Percentiles rank a stretch among this genome's conserved stretches.
phyloP scores from a whole-genome alignment of 495 filamentous ascomycete genomes.

The Penicillium flavigenum region DNA sequence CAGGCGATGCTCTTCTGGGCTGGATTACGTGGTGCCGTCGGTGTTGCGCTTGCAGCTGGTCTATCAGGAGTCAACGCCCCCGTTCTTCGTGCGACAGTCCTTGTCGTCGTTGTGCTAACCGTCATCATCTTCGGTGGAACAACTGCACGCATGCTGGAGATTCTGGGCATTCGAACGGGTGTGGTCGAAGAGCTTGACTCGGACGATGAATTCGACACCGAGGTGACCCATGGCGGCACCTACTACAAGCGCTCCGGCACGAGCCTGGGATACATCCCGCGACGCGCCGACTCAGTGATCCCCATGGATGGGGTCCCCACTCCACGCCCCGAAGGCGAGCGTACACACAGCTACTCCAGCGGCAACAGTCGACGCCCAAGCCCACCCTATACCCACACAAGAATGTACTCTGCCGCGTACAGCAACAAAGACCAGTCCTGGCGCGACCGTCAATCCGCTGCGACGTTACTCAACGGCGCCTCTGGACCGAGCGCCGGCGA shows the following conservation, averaged over 20 bases:
- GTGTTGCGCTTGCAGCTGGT: slow-evolving; percentile 92
- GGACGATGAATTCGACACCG: slow-evolving; percentile 98
- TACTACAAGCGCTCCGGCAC: slow-evolving; percentile 74
- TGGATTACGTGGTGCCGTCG: slow-evolving; percentile 90
- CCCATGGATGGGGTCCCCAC: slow-evolving; percentile 52
- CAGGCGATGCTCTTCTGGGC: slow-evolving; percentile 99
- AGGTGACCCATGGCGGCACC: slow-evolving; percentile 70
- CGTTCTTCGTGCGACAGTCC: slow-evolving; percentile 82
- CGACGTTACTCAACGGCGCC: slow-evolving; percentile 36
- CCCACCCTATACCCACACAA: slow-evolving; percentile 43
- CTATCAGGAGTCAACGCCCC: slow-evolving; percentile 73
- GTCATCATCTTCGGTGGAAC: slow-evolving; percentile 99
- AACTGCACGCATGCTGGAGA: slow-evolving; percentile 97
- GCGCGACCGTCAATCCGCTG: slow-evolving; percentile 44
- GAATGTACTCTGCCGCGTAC: slow-evolving; percentile 64
- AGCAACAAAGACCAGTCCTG: slow-evolving; percentile 37
- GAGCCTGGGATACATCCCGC: slow-evolving; percentile 74
- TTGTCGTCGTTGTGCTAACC: slow-evolving; percentile 95
- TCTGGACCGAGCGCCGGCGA: slow-evolving; percentile 43
- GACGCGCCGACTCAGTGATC: slow-evolving; percentile 54
- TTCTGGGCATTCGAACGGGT: slow-evolving; percentile 87
- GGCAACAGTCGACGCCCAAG: slow-evolving; percentile 52
- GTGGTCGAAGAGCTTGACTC: slow-evolving; percentile 95
- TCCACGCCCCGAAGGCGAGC: slow-evolving; percentile 31
- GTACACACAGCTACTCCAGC: slow-evolving; percentile 53